Evolutionary conservation across 306 rosid genomes (phyloP), one percentile per base, ranked within the genome.

Genomic region (Senna tora): DNA sequence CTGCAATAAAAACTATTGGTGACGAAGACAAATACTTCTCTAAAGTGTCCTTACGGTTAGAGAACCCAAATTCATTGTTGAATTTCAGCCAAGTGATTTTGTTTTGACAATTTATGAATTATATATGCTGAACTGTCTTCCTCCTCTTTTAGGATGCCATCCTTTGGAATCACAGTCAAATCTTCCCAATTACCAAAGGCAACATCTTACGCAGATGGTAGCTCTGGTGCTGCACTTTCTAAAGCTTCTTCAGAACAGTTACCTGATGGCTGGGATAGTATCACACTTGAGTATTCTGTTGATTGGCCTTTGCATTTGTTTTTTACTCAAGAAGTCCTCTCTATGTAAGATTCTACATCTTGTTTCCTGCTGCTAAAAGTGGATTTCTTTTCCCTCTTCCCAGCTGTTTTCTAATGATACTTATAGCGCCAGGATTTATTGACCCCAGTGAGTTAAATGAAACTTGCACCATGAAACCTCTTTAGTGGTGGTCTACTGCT

Each of bases 281-380:
- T 94, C 77, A 88, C 97, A 60, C 96, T 94, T 53, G 96, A 88
- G 84, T 94, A 94, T 86, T 84, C 90, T 21, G 84, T 94, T 78
- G 97, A 91, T 88, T 94, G 99, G 97, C 99, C 99, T 56, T 82
- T 91, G 76, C 97, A 94, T 79, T 86, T 94, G 89, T 91, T 94
- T 82, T 94, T 91, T 79, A 89, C 92, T 41, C 97, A 88, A 83
- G 96, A 94, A 76, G 96, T 94, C 80, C 93, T 94, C 79, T 86
- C 96, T 41, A 94, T 88, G 99, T 94, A 89, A 86, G 96, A 75
- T 54, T 75, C 75, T 56, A 38, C 47, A 69, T 67, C 71, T 71
- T 60, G 68, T 65, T 22, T 71, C 53, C 63, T 54, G 30, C 25
- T 16, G 28, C 65, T 61, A 52, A 50, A 43, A 16, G 73, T 60